Percentiles rank a stretch among this genome's conserved stretches.
phyloP scores from a whole-genome alignment of 108 stramenopile species.

The Epithemia pelagica region DNA sequence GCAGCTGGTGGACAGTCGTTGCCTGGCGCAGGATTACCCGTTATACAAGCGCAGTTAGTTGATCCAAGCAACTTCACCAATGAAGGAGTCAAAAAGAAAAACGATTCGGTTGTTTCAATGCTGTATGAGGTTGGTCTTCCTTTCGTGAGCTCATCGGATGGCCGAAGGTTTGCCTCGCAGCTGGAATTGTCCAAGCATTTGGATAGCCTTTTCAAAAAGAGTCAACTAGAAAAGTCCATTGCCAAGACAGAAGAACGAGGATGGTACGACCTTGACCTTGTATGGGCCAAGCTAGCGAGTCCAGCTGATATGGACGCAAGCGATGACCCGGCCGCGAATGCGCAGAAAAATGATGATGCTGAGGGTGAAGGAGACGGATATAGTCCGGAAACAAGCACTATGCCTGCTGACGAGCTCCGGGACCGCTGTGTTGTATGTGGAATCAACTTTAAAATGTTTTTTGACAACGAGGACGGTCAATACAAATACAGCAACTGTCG shows the following conservation, averaged over 20 bases:
- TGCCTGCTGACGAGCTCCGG: constrained; percentile 69
- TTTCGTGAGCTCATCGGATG: constrained; percentile 75
- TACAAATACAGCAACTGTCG: constrained; percentile 79
- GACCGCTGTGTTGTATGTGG: constrained; percentile 78
- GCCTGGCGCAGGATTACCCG: not conserved
- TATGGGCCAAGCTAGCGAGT: constrained; percentile 28
- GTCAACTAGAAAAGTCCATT: constrained; percentile 74
- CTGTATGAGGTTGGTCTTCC: constrained; percentile 78
- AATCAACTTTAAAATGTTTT: constrained; percentile 81
- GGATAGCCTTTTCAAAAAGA: constrained; percentile 64
- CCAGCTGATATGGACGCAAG: constrained; percentile 10
- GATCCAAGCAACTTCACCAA: constrained; percentile 63
- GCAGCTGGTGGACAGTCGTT: not conserved
- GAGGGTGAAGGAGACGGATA: constrained; percentile 8
- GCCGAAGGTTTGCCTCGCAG: constrained; percentile 67
- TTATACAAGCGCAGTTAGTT: not conserved
- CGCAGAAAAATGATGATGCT: constrained; percentile 3
- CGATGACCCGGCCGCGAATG: not conserved
- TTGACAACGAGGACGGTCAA: constrained; percentile 84
- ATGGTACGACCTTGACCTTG: constrained; percentile 52
- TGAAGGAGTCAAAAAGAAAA: constrained; percentile 64
- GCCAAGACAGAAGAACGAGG: constrained; percentile 74
- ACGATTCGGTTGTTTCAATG: constrained; percentile 58
- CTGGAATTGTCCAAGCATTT: constrained; percentile 68
- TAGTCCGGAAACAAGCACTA: constrained; percentile 28